These are phyloP conservation scores for Juncus inflexus DNA, from an alignment of 176 grass and related monocot species.

Conservation along the genomic window DNA sequence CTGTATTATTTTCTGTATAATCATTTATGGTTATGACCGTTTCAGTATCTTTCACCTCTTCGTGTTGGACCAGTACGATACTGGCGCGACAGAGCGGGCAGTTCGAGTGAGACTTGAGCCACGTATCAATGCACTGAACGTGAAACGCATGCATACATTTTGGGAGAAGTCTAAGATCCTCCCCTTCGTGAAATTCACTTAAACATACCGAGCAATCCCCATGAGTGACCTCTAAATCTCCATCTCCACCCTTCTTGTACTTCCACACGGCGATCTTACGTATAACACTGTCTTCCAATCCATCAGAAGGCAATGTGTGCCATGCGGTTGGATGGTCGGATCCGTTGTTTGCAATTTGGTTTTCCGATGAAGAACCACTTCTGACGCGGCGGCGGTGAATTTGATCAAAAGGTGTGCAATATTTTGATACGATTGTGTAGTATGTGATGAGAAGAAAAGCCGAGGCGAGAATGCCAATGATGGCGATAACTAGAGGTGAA, in stretches of 20 bases:
- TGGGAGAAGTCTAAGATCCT: slow-evolving; percentile 81
- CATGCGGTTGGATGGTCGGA: slow-evolving; percentile 35
- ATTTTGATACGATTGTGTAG: slow-evolving; percentile 88
- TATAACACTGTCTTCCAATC: slow-evolving; percentile 72
- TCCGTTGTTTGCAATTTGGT: background rate
- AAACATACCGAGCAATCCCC: slow-evolving; percentile 89
- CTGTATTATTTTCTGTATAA: slow-evolving; percentile 1
- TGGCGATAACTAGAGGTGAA: slow-evolving; percentile 93
- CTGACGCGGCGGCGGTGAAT: slow-evolving; percentile 22
- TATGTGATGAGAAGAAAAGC: slow-evolving; percentile 89
- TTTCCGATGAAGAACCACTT: background rate
- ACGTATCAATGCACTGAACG: slow-evolving; percentile 87
- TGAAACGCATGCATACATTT: slow-evolving; percentile 94
- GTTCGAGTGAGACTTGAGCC: slow-evolving; percentile 85
- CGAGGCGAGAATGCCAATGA: slow-evolving; percentile 85
- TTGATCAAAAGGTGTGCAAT: slow-evolving; percentile 63
- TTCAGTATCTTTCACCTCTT: slow-evolving; percentile 38
- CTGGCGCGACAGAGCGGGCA: slow-evolving; percentile 87
- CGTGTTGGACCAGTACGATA: slow-evolving; percentile 29
- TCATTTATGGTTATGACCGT: slow-evolving; percentile 28
- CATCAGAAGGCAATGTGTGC: slow-evolving; percentile 40
- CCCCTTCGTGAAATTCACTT: slow-evolving; percentile 76
- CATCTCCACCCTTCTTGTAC: slow-evolving; percentile 53
- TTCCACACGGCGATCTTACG: slow-evolving; percentile 74
- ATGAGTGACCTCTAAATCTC: slow-evolving; percentile 35